Percentiles rank a stretch among this genome's conserved stretches.
phyloP scores from a whole-genome alignment of 2,329 filamentous ascomycete genomes.

The Epichloe typhina region DNA sequence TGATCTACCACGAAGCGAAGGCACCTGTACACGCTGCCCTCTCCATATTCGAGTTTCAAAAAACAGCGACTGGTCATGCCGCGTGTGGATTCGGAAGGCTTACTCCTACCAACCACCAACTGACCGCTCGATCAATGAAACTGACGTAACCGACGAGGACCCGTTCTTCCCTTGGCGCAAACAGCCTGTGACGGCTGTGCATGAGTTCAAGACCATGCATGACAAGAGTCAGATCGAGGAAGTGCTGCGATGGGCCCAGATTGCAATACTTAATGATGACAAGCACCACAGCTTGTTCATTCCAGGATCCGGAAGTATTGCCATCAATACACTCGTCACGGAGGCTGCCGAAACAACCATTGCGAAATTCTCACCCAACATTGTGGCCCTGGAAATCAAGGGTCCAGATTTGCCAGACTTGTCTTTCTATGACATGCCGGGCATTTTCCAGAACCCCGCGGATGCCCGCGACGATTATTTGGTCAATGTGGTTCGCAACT shows the following conservation, averaged over 20 bases:
- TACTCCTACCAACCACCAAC: conserved; percentile 40
- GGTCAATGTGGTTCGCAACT: conserved; percentile 56
- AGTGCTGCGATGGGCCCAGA: conserved; percentile 59
- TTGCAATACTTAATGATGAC: conserved; percentile 60
- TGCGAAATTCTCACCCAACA: conserved; percentile 69
- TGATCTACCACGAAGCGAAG: conserved; percentile 54
- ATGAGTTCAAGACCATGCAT: conserved; percentile 50
- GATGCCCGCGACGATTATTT: conserved; percentile 53
- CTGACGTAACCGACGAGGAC: conserved; percentile 33
- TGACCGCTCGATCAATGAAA: conserved; percentile 26
- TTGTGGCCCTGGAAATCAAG: conserved; percentile 63
- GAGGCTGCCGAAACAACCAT: conserved; percentile 29
- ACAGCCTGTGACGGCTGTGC: conserved; percentile 28
- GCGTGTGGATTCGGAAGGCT: conserved; percentile 51
- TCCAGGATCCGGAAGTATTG: conserved; percentile 32
- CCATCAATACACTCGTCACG: conserved; percentile 20
- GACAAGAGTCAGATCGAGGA: conserved; percentile 52
- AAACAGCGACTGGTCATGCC: conserved; percentile 51
- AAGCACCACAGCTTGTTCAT: conserved; percentile 38
- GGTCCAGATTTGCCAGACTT: conserved; percentile 59
- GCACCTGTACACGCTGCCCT: conserved; percentile 69
- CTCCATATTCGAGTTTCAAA: conserved; percentile 62
- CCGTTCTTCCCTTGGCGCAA: conserved; percentile 55
- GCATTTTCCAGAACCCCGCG: conserved; percentile 60
- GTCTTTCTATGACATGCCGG: conserved; percentile 76